Conservation (phyloP, 2,329 filamentous ascomycete species). For the Fusarium stilboides region DNA sequence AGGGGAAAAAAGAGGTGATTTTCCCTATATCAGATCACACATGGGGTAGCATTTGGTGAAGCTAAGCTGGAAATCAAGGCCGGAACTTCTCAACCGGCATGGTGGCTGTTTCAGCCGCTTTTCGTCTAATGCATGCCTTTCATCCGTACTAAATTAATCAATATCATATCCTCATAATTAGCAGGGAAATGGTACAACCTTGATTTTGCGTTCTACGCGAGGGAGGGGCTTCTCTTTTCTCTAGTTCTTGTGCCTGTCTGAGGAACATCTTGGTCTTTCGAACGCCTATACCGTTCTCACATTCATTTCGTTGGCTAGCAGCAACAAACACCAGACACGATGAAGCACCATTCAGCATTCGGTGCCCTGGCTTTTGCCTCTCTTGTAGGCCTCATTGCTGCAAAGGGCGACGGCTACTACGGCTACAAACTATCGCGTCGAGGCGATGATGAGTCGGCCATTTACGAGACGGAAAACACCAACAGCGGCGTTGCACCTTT, state of each 20-base stretch:
- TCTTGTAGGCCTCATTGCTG: neutral
- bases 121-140: neutral
- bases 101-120: conserved; percentile 24
- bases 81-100: conserved; percentile 10
- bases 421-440: conserved; percentile 30
- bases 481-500: conserved; percentile 22
- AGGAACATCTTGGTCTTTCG: neutral
- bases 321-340: neutral
- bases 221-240: conserved; percentile 15
- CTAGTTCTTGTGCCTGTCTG: conserved; percentile 1
- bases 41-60: conserved; percentile 6
- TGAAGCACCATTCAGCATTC: conserved; percentile 24
- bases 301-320: neutral
- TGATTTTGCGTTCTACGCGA: neutral
- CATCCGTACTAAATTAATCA: neutral
- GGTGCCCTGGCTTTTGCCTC: conserved; percentile 19
- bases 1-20: neutral
- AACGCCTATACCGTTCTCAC: neutral
- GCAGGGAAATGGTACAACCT: neutral
- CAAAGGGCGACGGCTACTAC: conserved; percentile 32
- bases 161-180: neutral
- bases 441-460: conserved; percentile 29
- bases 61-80: neutral
- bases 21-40: conserved; percentile 25
- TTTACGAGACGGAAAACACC: conserved; percentile 35